phyloP scores from a whole-genome alignment of 768 basidiomycete genomes.

The Pulveroboletus ravenelii region DNA sequence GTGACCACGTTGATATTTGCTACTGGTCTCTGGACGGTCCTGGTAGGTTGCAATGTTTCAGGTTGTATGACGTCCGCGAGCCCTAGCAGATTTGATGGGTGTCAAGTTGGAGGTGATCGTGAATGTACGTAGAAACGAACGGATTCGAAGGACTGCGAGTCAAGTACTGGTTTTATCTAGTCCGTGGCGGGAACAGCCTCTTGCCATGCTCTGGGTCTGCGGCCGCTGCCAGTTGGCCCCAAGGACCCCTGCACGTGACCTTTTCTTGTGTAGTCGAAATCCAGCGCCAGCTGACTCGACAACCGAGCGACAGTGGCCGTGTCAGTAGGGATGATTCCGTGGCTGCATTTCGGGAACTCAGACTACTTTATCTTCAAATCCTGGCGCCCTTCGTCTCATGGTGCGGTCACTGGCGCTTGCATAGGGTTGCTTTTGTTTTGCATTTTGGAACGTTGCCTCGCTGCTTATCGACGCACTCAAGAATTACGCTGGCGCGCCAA shows the following conservation, averaged over 20 bases:
- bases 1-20: no score
- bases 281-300: no score
- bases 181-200: constrained; percentile 2
- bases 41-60: neutral
- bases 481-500: constrained; percentile 55
- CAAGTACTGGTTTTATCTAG: constrained; percentile 1
- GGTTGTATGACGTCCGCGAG: neutral
- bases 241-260: constrained; percentile 7
- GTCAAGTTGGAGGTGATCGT: neutral
- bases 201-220: neutral
- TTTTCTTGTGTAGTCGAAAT: no score
- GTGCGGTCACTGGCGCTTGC: constrained; percentile 71
- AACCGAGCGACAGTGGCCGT: constrained; percentile 7
- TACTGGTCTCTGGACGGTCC: no score
- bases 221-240: neutral
- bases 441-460: constrained; percentile 65
- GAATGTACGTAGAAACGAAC: neutral
- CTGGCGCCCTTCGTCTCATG: constrained; percentile 64
- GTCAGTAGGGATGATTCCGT: constrained; percentile 52
- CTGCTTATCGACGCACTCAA: constrained; percentile 49
- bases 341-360: constrained; percentile 62
- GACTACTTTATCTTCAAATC: constrained; percentile 64
- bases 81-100: neutral
- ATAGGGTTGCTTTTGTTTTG: constrained; percentile 65
- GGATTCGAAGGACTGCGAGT: neutral